Base-by-base conservation (phyloP, 2,329 filamentous ascomycete genomes). In the Fusarium sp. region DNA sequence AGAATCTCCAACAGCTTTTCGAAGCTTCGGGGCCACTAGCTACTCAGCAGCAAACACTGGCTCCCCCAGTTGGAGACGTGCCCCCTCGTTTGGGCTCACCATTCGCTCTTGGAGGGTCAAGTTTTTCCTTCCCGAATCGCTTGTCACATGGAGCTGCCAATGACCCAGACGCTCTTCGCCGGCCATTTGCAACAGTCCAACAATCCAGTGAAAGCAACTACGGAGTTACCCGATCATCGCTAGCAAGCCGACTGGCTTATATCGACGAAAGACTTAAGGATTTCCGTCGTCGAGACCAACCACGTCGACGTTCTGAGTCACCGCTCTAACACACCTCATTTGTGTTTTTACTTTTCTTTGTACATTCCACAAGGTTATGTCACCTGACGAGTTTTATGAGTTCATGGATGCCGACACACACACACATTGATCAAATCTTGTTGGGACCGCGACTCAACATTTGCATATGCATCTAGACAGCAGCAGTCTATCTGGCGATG, bases 111-210 rank as follows among this genome's bases (percentile, higher is more conserved):
- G 78, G 83, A 15, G 83, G 79, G 61, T 83, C 86, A 18, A 90
- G 87, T 78, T 85, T 89, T 75, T 91, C 89, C 50, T 90, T 91
- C 70, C 90, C 90, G n/a, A 88, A 87, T 65, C 85, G 90, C 44
- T 78, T 87, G 35, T 86, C 84, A 36, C 85, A 86, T 71, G 83
- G 85, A 6, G 80, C 82, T 18, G 83, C 81, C 44, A 81, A 88
- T 38, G 85, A 86, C 53, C 74, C 85, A 55, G 82, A 83, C 26
- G 79, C 83, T 58, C 79, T 86, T 63, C 83, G 85, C 9, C 84
- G 86, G 33, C 87, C 87, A 5, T 91, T 89, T 78, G 86, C 89
- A 16, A 91, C 89, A 0, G 82, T 90, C 39, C 88, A 90, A 71
- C 86, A 87, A 72, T 79, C 82, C 26, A 69, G 76, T 8, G 82